These are phyloP conservation scores for Rhodotorula toruloides DNA, from an alignment of 768 basidiomycete species.

Conservation along the genomic window DNA sequence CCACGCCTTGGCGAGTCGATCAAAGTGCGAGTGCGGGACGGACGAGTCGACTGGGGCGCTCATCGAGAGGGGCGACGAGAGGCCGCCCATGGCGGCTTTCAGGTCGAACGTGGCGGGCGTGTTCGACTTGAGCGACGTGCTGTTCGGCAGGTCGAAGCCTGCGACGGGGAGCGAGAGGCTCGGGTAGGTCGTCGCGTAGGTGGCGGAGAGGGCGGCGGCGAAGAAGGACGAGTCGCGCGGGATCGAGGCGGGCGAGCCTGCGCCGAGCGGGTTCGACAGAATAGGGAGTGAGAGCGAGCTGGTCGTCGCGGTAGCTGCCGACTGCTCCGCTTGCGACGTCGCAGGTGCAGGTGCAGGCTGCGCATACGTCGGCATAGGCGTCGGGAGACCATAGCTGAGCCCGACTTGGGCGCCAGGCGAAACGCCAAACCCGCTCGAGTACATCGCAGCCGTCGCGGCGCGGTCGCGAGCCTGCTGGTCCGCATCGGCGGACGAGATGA, in stretches of 20 bases:
- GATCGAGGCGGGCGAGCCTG: background rate
- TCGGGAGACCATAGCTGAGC: background rate
- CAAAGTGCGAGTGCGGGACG: constrained; percentile 7
- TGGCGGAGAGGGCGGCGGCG: constrained; percentile 10
- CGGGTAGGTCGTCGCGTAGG: constrained; percentile 25
- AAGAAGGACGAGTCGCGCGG: constrained; percentile 1
- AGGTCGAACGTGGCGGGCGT: background rate
- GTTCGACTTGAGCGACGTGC: constrained; percentile 5
- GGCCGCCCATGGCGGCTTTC: background rate
- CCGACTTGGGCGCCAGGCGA: background rate
- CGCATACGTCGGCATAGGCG: background rate
- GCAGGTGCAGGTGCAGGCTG: background rate
- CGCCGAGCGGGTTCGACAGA: background rate
- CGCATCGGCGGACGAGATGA: background rate
- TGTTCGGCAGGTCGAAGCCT: constrained; percentile 8
- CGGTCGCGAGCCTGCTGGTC: constrained; percentile 28
- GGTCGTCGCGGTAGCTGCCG: background rate
- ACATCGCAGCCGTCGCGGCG: constrained; percentile 27
- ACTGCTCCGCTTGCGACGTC: background rate
- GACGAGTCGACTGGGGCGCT: background rate
- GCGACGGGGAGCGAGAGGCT: constrained; percentile 16
- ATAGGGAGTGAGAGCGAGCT: background rate
- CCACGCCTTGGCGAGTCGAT: constrained; percentile 29
- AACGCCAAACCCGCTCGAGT: constrained; percentile 22
- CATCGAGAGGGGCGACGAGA: background rate